phyloP scores from a whole-genome alignment of 1,284 basidiomycete species.

The Coriolopsis trogii region DNA sequence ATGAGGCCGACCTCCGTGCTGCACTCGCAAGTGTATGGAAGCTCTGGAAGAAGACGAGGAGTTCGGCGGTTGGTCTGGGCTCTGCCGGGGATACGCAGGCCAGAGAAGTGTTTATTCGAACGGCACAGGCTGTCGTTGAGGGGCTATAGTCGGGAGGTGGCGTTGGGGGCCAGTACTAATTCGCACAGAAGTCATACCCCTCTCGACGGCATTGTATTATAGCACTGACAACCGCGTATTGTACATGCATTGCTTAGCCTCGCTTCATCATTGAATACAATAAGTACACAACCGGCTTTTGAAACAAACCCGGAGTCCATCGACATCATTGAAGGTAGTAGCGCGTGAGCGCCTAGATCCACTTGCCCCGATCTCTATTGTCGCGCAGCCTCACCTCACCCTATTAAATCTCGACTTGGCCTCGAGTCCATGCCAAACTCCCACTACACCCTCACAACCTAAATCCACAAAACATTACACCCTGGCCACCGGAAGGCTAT shows the following conservation, averaged over 20 bases:
- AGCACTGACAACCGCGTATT: not conserved
- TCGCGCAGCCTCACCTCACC: conserved; percentile 14
- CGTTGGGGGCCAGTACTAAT: not conserved
- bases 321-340: no score
- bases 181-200: no score
- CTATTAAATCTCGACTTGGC: conserved; percentile 13
- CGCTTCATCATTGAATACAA: no score
- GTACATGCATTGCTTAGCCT: not conserved
- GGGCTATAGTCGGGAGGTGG: conserved; percentile 6
- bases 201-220: conserved; percentile 8
- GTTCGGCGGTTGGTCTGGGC: conserved; percentile 7
- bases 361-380: conserved; percentile 15
- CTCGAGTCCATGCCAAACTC: conserved; percentile 15
- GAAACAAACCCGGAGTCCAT: no score
- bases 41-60: conserved; percentile 48
- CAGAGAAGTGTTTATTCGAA: conserved; percentile 30
- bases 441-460: conserved; percentile 7
- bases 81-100: conserved; percentile 14
- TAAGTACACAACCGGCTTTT: no score
- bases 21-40: conserved; percentile 52
- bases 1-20: conserved; percentile 35
- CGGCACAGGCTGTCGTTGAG: conserved; percentile 30
- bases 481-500: conserved; percentile 15
- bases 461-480: not conserved
- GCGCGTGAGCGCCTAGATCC: conserved; percentile 14